Percentiles rank a stretch among this genome's conserved stretches.
Evolutionary conservation across 805 yeast genomes (phyloP).

Genomic region (Cyberlindnera nakhonratchasimensis): DNA sequence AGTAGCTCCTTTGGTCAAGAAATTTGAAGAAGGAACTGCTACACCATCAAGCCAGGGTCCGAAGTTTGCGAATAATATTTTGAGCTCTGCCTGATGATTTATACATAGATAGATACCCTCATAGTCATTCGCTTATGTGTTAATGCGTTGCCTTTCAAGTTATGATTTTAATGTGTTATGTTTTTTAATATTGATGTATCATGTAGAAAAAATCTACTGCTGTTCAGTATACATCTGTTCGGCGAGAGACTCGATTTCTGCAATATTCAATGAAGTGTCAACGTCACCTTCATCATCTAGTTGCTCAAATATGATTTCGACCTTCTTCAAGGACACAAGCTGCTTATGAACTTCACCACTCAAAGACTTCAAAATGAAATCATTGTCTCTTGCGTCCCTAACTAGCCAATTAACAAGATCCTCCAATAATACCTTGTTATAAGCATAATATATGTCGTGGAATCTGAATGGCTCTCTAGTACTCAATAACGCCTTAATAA

Average conservation of each 20-base stretch:
- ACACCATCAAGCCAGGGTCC: slow-evolving; percentile 20
- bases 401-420: slow-evolving; percentile 77
- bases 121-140: slow-evolving; percentile 1
- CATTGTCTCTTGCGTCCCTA: slow-evolving; percentile 52
- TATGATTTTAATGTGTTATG: neutral
- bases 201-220: neutral
- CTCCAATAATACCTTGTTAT: slow-evolving; percentile 70
- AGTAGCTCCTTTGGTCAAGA: slow-evolving; percentile 12
- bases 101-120: neutral
- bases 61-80: slow-evolving; percentile 26
- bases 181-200: neutral
- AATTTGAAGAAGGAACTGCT: slow-evolving; percentile 7
- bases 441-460: slow-evolving; percentile 83
- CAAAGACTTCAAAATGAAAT: slow-evolving; percentile 53
- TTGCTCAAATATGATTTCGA: slow-evolving; percentile 56
- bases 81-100: slow-evolving; percentile 18
- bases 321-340: slow-evolving; percentile 35
- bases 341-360: slow-evolving; percentile 61
- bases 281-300: slow-evolving; percentile 36
- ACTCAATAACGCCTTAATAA: slow-evolving; percentile 57
- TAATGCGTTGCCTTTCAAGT: neutral
- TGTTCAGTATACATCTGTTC: slow-evolving; percentile 40
- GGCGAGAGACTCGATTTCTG: slow-evolving; percentile 57
- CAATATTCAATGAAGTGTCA: slow-evolving; percentile 43
- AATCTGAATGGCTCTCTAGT: slow-evolving; percentile 71